Evolutionary conservation across 768 basidiomycete species (phyloP).

Genomic region (Auricularia cornea): DNA sequence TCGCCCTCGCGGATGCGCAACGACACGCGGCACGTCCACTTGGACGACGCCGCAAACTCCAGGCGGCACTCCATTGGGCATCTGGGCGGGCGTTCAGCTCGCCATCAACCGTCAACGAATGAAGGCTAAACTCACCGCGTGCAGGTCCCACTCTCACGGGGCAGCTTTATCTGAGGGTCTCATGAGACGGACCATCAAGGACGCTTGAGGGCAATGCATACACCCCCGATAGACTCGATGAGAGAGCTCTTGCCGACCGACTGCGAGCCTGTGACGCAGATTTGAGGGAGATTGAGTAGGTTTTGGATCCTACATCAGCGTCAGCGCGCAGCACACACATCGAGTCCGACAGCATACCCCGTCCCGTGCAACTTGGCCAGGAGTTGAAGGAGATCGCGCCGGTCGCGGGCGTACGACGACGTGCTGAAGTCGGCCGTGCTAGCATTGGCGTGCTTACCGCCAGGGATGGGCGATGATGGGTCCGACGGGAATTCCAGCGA

Average conservation of each 20-base stretch:
- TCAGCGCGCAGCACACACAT: not conserved
- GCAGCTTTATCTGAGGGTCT: conserved; percentile 56
- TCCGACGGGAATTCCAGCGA: no score
- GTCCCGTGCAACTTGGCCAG: conserved; percentile 54
- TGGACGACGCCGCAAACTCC: conserved; percentile 11
- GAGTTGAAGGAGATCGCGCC: conserved; percentile 47
- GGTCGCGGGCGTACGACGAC: conserved; percentile 10
- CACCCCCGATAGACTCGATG: conserved; percentile 59
- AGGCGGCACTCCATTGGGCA: conserved; percentile 32
- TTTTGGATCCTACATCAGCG: not conserved
- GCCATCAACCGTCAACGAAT: not conserved
- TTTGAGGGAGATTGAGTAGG: conserved; percentile 57
- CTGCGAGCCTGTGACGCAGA: conserved; percentile 65
- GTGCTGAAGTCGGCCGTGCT: not conserved
- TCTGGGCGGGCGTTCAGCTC: conserved; percentile 11
- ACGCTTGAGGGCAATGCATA: not conserved
- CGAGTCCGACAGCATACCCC: conserved; percentile 35
- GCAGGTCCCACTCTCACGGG: conserved; percentile 66
- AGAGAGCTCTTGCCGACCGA: conserved; percentile 71
- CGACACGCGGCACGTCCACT: conserved; percentile 27
- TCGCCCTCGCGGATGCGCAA: conserved; percentile 23
- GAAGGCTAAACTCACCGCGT: conserved; percentile 42
- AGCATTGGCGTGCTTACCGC: not conserved
- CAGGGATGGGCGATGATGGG: no score
- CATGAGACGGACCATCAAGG: no score